Conservation (phyloP, 2,329 filamentous ascomycete species). For the Apiospora saccharicola region DNA sequence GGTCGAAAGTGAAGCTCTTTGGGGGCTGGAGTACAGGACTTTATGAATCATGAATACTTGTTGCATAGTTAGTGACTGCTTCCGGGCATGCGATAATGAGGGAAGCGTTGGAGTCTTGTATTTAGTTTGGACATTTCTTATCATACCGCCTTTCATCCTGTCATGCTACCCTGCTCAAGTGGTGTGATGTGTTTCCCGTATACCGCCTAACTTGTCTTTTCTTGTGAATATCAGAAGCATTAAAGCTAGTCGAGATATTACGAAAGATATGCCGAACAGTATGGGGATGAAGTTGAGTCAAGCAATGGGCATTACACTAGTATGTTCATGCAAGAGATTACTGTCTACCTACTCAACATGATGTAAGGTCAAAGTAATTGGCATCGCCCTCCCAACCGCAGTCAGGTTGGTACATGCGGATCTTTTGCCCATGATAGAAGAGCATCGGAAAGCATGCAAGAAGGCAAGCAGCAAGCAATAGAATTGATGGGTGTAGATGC, state of each 20-base stretch:
- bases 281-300: not conserved
- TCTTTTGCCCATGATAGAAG: not conserved
- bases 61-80: not conserved
- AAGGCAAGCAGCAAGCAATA: not conserved
- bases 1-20: constrained; percentile 53
- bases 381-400: not conserved
- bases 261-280: not conserved
- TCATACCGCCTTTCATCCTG: not conserved
- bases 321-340: not conserved
- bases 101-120: constrained; percentile 15
- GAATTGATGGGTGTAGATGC: not conserved
- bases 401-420: not conserved
- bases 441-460: not conserved
- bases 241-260: not conserved
- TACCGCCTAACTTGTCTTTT: not conserved
- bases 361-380: not conserved
- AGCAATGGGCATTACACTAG: not conserved
- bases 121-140: constrained; percentile 1
- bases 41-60: constrained; percentile 2
- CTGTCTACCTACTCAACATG: not conserved
- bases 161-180: not conserved
- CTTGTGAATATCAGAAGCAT: not conserved
- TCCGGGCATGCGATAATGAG: not conserved
- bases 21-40: not conserved
- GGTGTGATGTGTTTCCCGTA: not conserved